Base-by-base conservation (phyloP, 306 rosid genomes). In the Malus orientalis region DNA sequence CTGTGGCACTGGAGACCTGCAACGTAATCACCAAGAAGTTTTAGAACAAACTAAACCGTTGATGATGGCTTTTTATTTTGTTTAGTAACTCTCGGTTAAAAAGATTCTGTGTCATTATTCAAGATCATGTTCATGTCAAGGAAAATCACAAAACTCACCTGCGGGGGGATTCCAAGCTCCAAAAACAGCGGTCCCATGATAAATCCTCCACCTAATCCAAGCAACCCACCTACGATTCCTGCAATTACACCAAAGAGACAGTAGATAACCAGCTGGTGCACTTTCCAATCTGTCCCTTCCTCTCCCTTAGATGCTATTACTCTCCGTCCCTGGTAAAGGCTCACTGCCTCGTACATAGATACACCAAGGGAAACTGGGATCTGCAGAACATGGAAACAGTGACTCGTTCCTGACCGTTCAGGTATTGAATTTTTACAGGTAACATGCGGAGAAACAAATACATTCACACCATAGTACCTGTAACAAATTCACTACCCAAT, bases 131-230 rank as follows among this genome's bases (percentile, higher is more conserved):
- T 12, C 33, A 9, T 70, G 4, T 53, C 58, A n/a, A 71, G 51
- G 77, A 55, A 64, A 76, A 40, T 5, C 4, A 15, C 38, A 44
- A 77, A 77, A 83, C 79, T 62, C 64, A 95, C 99, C 88, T 90
- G 97, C 84, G 99, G 97, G 36, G 96, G 99, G 12, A 90, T 81
- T 72, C 99, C 99, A 2, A 95, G 86, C 85, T 95, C 99, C 57
- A 95, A 81, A 83, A 95, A 95, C 57, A 95, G 84, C 3, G 97
- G 97, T 25, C 99, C 99, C 97, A 92, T 95, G 76, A 95, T 80
- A n/a, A 88, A 95, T 49, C 99, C 99, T 47, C 99, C 99, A 61
- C 99, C 99, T 9, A 95, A 84, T 57, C 99, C 99, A 15, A 95
- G 90, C 88, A 95, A 59, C 36, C 99, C 99, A 33, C 97, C 99